phyloP scores from a whole-genome alignment of 768 basidiomycete genomes.

The Amanita jacksonii region DNA sequence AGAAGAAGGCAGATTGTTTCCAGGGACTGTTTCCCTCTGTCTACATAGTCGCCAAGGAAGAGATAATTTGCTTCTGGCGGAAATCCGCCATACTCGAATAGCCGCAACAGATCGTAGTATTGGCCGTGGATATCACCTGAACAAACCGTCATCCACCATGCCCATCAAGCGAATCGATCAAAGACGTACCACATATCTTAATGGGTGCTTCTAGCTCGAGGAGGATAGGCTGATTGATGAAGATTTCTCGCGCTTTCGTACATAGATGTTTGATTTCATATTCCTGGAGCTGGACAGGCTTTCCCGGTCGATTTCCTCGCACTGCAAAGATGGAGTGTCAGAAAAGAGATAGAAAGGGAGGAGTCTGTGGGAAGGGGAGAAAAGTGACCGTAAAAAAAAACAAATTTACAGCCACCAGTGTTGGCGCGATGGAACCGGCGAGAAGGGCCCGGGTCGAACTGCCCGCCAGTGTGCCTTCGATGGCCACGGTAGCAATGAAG shows the following conservation, averaged over 20 bases:
- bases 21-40: conserved; percentile 96
- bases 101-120: conserved; percentile 95
- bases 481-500: too few relatives aligned
- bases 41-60: conserved; percentile 99
- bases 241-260: conserved; percentile 97
- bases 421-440: too few relatives aligned
- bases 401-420: too few relatives aligned
- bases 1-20: conserved; percentile 99
- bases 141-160: conserved; percentile 7
- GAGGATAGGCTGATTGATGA: conserved; percentile 97
- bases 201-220: conserved; percentile 98
- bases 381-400: background rate
- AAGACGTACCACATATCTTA: conserved; percentile 92
- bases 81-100: conserved; percentile 99
- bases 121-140: conserved; percentile 99
- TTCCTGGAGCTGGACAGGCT: conserved; percentile 95
- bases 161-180: background rate
- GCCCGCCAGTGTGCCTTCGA: too few relatives aligned
- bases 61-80: conserved; percentile 99
- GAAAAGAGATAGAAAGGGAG: background rate
- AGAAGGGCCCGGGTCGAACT: too few relatives aligned
- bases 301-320: conserved; percentile 96
- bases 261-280: conserved; percentile 99
- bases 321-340: conserved; percentile 37
- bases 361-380: background rate